Conservation (phyloP, 2,329 filamentous ascomycete species). For the Epichloe aotearoae region DNA sequence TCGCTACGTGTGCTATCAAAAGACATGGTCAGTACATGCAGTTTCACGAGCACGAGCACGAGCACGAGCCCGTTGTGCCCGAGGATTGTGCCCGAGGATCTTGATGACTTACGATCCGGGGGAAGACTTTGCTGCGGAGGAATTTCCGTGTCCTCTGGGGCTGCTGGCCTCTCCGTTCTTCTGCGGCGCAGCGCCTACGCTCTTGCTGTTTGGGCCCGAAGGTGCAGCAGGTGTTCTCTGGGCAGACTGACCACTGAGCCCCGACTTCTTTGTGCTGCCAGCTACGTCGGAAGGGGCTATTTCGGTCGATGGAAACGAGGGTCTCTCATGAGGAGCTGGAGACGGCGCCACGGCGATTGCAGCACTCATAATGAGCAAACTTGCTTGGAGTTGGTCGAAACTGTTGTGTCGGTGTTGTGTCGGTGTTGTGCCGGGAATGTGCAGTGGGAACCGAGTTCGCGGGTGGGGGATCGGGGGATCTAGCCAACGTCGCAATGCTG, state of each 20-base stretch:
- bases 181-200: conserved; percentile 29
- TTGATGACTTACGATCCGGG: conserved; percentile 43
- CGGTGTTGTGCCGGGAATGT: background rate
- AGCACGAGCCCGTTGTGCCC: background rate
- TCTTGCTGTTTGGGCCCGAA: conserved; percentile 13
- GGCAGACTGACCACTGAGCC: conserved; percentile 26
- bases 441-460: background rate
- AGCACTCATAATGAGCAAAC: conserved; percentile 44
- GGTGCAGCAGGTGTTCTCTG: conserved; percentile 24
- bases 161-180: conserved; percentile 41
- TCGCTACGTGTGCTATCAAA: conserved; percentile 25
- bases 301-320: conserved; percentile 38
- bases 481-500: background rate
- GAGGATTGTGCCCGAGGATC: background rate
- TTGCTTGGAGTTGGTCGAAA: background rate
- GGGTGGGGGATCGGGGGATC: no score
- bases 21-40: conserved; percentile 7
- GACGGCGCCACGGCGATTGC: conserved; percentile 57
- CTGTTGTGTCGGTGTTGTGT: background rate
- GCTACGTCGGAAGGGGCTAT: conserved; percentile 11
- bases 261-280: conserved; percentile 2
- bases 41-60: background rate
- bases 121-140: conserved; percentile 36
- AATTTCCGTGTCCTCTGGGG: conserved; percentile 28
- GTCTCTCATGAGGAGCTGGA: conserved; percentile 52